phyloP scores from a whole-genome alignment of 2,329 filamentous ascomycete genomes.

The Samsoniella hepiali region DNA sequence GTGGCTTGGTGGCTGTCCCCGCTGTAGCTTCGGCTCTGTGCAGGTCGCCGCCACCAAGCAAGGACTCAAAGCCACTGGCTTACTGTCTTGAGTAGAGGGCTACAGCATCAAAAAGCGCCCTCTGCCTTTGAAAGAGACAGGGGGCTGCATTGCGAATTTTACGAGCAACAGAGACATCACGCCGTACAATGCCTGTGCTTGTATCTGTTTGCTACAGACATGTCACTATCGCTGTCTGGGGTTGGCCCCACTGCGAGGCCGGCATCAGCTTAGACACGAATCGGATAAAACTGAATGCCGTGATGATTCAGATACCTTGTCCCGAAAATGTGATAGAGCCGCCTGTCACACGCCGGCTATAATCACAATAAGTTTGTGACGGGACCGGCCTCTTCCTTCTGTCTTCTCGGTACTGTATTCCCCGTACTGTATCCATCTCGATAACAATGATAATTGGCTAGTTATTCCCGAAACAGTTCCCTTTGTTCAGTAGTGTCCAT shows the following conservation, averaged over 20 bases:
- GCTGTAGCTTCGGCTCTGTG: not conserved
- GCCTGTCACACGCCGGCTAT: not conserved
- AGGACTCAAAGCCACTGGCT: not conserved
- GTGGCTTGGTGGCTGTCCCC: not conserved
- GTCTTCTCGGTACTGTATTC: no score
- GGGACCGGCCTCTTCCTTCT: no score
- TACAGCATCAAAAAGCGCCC: no score
- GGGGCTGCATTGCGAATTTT: not conserved
- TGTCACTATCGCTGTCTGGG: not conserved
- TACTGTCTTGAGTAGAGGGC: no score
- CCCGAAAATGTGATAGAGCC: not conserved
- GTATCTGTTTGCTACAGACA: not conserved
- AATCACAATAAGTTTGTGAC: not conserved
- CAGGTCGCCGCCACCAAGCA: not conserved
- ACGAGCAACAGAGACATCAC: not conserved
- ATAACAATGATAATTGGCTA: no score
- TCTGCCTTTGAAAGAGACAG: not conserved
- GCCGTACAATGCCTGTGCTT: no score
- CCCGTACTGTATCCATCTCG: no score
- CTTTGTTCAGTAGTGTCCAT: no score
- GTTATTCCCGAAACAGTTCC: no score
- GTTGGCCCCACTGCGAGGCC: not conserved
- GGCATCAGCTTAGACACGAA: not conserved
- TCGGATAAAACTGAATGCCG: not conserved
- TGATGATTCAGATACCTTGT: not conserved